Evolutionary conservation across 768 basidiomycete species (phyloP).

Genomic region (Dentipellis sp.): DNA sequence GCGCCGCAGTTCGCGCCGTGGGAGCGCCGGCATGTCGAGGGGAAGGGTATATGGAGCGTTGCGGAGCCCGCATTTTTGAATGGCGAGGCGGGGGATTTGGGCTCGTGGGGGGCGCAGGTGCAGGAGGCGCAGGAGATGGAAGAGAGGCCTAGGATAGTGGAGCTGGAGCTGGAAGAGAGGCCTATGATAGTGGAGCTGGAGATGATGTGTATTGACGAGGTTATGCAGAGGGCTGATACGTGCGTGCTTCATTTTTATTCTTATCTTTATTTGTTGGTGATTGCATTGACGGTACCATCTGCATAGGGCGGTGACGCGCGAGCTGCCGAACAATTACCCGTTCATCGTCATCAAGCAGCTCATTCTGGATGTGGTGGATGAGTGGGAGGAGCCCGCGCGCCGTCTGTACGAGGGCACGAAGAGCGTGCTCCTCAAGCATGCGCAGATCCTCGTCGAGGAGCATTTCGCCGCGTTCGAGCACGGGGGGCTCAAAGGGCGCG

Average conservation of each 20-base stretch:
- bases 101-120: too few species aligned
- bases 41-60: not conserved
- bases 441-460: constrained; percentile 26
- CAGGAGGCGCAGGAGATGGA: too few species aligned
- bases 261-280: not conserved
- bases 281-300: not conserved
- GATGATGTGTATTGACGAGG: constrained; percentile 38
- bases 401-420: constrained; percentile 34
- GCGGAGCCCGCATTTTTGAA: too few species aligned
- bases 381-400: constrained; percentile 42
- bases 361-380: constrained; percentile 32
- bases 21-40: constrained; percentile 13
- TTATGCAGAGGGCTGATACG: constrained; percentile 33
- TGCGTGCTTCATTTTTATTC: constrained; percentile 20
- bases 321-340: constrained; percentile 59
- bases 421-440: constrained; percentile 26
- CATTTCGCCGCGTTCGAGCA: constrained; percentile 48
- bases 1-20: constrained; percentile 50
- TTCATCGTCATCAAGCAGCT: constrained; percentile 48
- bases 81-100: too few species aligned
- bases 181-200: too few species aligned
- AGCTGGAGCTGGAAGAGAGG: too few species aligned
- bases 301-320: constrained; percentile 56
- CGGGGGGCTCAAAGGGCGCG: constrained; percentile 40
- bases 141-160: too few species aligned